Conservation (phyloP, 2,329 filamentous ascomycete genomes). For the Aciculosporium take region DNA sequence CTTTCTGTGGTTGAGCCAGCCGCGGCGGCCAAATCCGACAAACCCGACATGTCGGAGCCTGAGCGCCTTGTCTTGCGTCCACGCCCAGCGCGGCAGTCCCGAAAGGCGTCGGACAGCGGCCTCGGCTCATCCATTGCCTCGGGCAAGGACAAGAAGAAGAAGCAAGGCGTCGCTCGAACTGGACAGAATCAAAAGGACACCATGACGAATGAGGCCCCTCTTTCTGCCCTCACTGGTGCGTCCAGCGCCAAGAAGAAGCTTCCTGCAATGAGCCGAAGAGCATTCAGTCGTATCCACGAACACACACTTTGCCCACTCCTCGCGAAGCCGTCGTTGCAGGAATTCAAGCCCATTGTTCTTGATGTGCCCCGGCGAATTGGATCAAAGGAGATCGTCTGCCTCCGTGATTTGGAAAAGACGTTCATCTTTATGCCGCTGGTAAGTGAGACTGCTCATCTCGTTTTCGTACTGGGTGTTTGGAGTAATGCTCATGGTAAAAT, state of each 20-base stretch:
- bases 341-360: conserved; percentile 67
- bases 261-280: conserved; percentile 51
- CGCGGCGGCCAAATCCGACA: too few species aligned
- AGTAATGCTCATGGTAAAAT: conserved; percentile 56
- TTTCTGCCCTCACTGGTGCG: conserved; percentile 47
- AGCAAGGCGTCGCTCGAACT: conserved; percentile 24
- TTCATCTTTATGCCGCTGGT: conserved; percentile 84
- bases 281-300: conserved; percentile 65
- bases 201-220: conserved; percentile 24
- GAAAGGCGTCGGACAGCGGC: conserved; percentile 73
- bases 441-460: too few species aligned
- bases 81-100: conserved; percentile 39
- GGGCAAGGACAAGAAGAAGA: conserved; percentile 40
- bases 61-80: conserved; percentile 39
- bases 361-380: conserved; percentile 68
- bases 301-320: conserved; percentile 67
- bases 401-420: conserved; percentile 89
- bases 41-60: conserved; percentile 21
- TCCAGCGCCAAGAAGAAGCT: conserved; percentile 34
- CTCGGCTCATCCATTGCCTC: conserved; percentile 69
- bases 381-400: conserved; percentile 73
- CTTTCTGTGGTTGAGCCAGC: conserved; percentile 37
- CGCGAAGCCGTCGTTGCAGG: conserved; percentile 55
- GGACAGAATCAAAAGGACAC: conserved; percentile 13
- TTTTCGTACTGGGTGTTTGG: too few species aligned